These are phyloP conservation scores for Amphibolis antarctica DNA, from an alignment of 106 monocot species.

Conservation along the genomic window DNA sequence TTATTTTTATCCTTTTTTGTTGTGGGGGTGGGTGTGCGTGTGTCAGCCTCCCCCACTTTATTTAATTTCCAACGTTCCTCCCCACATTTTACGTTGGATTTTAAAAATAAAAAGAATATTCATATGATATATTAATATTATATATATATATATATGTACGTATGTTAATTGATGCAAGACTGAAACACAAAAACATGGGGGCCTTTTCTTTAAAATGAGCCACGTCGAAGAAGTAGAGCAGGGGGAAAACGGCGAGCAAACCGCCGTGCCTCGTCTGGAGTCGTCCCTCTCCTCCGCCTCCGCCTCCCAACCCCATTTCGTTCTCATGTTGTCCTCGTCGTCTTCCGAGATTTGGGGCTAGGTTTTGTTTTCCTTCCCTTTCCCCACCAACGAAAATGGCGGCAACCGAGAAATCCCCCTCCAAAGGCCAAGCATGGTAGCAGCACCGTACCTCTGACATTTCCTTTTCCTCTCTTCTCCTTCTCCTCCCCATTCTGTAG, in stretches of 20 bases:
- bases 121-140: too few relatives aligned
- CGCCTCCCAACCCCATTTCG: not conserved
- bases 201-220: too few relatives aligned
- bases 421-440: conserved; percentile 7
- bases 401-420: not conserved
- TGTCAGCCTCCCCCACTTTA: too few relatives aligned
- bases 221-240: not conserved
- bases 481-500: not conserved
- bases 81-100: too few relatives aligned
- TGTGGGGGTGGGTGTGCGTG: too few relatives aligned
- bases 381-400: not conserved
- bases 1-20: too few relatives aligned
- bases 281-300: not conserved
- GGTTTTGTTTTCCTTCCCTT: not conserved
- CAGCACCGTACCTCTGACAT: not conserved
- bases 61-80: too few relatives aligned
- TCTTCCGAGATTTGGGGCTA: not conserved
- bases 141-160: too few relatives aligned
- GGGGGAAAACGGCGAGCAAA: not conserved
- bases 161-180: too few relatives aligned
- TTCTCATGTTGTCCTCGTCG: not conserved
- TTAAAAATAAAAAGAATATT: too few relatives aligned
- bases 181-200: too few relatives aligned
- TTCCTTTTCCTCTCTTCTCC: not conserved
- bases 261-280: not conserved